Evolutionary conservation across 805 yeast species (phyloP), one percentile per base, ranked within the genome.

Genomic region (Yarrowia hollandica): DNA sequence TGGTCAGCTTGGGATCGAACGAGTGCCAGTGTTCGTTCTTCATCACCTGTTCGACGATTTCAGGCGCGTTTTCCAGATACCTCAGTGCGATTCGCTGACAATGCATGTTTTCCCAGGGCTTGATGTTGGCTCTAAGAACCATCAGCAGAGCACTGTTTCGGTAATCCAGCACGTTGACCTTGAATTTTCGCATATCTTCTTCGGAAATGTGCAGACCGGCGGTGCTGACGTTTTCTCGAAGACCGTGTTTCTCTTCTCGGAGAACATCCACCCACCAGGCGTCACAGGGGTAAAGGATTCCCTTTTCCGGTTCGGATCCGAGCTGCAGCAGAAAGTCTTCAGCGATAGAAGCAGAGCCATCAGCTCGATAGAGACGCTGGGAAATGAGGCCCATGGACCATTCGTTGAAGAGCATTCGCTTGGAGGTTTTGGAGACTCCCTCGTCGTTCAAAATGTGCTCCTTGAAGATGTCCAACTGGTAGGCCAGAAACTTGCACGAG

Each of bases 321-420:
- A 85, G 67, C 35, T 74, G 72, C 12, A 74, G 59, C 63, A 88
- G 72, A 61, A 86, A 80, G 5, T 70, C 69, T 10, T 74, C 73
- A 12, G 83, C 59, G 3, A 48, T 30, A 1, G 52, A 60, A 1
- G 52, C 67, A 50, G n/a, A 71, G 11, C 71, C 66, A 33, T 74
- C 71, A 0, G 66, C 22, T n/a, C 75, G 69, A 35, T 75, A 74
- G 52, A 78, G 83, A 3, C 89, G 69, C 3, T 79, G 75, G 30
- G 82, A 79, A 26, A 89, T 64, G 58, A 82, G 82, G 23, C 78
- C 76, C 60, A 90, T 67, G 19, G 85, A 81, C 76, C 86, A 81
- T 67, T 91, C 97, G 65, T 88, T 89, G 66, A 92, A 79, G 14
- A 90, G 79, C 61, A 82, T 82, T 62, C 89, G 80, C 68, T 90